Evolutionary conservation across 2,329 filamentous ascomycete species (phyloP).

Genomic region (Ustilaginoidea virens): DNA sequence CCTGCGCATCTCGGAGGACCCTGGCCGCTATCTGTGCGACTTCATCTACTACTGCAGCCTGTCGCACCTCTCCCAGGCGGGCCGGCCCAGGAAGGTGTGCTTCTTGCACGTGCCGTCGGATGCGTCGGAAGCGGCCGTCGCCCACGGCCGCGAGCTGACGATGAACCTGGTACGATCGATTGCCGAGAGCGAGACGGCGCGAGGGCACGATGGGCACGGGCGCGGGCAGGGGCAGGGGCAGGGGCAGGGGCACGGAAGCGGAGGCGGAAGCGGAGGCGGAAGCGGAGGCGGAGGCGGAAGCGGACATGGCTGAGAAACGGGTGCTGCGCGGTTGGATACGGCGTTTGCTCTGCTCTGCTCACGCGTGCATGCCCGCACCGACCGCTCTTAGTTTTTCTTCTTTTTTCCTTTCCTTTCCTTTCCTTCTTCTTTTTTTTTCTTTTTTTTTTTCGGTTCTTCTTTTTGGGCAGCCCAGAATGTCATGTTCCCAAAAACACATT

Average conservation of each 20-base stretch:
- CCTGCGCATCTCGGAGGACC: slow-evolving; percentile 49
- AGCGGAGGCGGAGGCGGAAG: no score
- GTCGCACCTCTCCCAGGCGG: slow-evolving; percentile 35
- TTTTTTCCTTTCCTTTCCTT: background rate
- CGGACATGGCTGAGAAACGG: no score
- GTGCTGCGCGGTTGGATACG: no score
- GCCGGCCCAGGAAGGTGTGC: slow-evolving; percentile 34
- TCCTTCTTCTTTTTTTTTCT: background rate
- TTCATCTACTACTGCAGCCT: slow-evolving; percentile 63
- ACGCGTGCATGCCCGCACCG: no score
- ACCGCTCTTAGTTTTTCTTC: no score
- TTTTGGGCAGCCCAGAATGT: no score
- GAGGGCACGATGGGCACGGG: slow-evolving; percentile 6
- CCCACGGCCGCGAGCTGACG: slow-evolving; percentile 33
- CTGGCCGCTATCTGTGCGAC: slow-evolving; percentile 61
- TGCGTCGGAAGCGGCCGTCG: slow-evolving; percentile 30
- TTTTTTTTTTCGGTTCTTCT: background rate
- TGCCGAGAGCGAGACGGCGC: slow-evolving; percentile 31
- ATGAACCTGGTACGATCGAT: slow-evolving; percentile 41
- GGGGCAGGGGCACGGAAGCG: no score
- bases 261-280: no score
- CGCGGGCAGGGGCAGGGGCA: background rate
- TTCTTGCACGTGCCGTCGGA: slow-evolving; percentile 61
- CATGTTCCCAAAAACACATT: no score
- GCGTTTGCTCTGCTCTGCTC: no score